Evolutionary conservation across 192 early-diverging fungal genomes (phyloP).

Genomic region (Linnemannia schmuckeri): DNA sequence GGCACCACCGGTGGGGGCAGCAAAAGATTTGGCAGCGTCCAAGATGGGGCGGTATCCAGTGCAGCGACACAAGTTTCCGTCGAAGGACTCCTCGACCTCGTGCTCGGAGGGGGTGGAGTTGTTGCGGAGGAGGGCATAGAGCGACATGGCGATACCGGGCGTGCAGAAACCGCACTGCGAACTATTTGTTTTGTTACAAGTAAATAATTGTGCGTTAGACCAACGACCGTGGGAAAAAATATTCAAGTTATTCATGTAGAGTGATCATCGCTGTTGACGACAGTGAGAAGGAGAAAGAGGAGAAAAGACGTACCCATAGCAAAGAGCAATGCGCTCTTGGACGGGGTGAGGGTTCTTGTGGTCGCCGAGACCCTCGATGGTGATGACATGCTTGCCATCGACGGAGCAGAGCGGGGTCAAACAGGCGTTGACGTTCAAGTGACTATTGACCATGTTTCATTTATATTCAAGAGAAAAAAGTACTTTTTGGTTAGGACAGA

Average conservation of each 20-base stretch:
- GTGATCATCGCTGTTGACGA: no score
- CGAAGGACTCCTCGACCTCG: conserved; percentile 88
- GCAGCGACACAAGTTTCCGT: conserved; percentile 92
- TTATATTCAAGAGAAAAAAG: background rate
- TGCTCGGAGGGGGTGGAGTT: conserved; percentile 74
- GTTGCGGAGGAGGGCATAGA: conserved; percentile 83
- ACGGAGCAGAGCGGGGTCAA: conserved; percentile 78
- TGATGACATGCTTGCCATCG: conserved; percentile 87
- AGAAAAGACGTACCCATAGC: conserved; percentile 65
- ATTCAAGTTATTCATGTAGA: no score
- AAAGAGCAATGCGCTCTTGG: conserved; percentile 80
- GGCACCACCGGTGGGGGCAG: conserved; percentile 17
- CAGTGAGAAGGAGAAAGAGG: background rate
- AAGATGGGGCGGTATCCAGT: conserved; percentile 92
- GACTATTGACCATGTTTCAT: conserved; percentile 19
- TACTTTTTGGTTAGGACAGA: background rate
- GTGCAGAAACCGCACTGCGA: conserved; percentile 95
- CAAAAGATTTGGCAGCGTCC: conserved; percentile 81
- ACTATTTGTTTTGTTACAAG: conserved; percentile 32
- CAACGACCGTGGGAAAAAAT: background rate
- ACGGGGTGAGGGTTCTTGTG: conserved; percentile 77
- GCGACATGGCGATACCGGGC: conserved; percentile 91
- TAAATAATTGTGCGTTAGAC: background rate
- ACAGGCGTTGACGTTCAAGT: conserved; percentile 68
- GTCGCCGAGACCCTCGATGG: conserved; percentile 84